Evolutionary conservation across 805 yeast genomes (phyloP).

Genomic region (Starmerella bombi): DNA sequence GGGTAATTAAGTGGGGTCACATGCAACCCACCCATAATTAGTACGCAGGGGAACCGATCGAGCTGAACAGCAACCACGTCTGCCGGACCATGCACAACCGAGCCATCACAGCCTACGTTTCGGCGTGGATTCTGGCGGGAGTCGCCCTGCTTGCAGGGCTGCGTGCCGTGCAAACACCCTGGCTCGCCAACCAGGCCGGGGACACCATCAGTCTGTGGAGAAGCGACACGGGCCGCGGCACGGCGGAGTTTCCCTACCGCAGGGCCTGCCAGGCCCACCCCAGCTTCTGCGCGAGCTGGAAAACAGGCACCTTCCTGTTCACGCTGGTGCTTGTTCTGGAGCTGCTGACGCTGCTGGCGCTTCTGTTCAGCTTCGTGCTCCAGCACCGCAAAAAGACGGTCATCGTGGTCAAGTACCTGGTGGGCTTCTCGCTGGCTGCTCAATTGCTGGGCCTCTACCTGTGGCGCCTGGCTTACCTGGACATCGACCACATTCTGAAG

Average conservation of each 20-base stretch:
- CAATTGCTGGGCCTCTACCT: slow-evolving; percentile 16
- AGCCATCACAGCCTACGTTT: slow-evolving; percentile 14
- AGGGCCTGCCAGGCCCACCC: slow-evolving; percentile 14
- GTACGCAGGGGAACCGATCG: too few species aligned
- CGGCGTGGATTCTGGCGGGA: slow-evolving; percentile 10
- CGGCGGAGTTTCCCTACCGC: slow-evolving; percentile 19
- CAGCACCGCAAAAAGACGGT: slow-evolving; percentile 20
- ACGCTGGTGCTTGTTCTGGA: slow-evolving; percentile 22
- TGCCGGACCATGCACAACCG: neutral
- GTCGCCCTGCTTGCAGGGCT: slow-evolving; percentile 5
- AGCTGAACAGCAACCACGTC: too few species aligned
- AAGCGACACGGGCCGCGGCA: slow-evolving; percentile 3
- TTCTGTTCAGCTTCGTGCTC: slow-evolving; percentile 17
- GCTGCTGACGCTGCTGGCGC: slow-evolving; percentile 11
- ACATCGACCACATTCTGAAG: slow-evolving; percentile 14
- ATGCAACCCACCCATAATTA: too few species aligned
- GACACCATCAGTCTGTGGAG: slow-evolving; percentile 13
- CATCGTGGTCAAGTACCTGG: slow-evolving; percentile 7
- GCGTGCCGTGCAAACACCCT: slow-evolving; percentile 11
- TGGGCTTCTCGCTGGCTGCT: slow-evolving; percentile 20
- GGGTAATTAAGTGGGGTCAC: too few species aligned
- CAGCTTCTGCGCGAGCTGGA: slow-evolving; percentile 25
- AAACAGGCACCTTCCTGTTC: slow-evolving; percentile 22
- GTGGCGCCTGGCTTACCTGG: slow-evolving; percentile 13
- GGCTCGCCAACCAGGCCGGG: slow-evolving; percentile 14